A percentile compares a stretch with the other conserved stretches of the same genome.
Conservation (phyloP, 2,329 filamentous ascomycete species). For the Pseudogymnoascus sp. region DNA sequence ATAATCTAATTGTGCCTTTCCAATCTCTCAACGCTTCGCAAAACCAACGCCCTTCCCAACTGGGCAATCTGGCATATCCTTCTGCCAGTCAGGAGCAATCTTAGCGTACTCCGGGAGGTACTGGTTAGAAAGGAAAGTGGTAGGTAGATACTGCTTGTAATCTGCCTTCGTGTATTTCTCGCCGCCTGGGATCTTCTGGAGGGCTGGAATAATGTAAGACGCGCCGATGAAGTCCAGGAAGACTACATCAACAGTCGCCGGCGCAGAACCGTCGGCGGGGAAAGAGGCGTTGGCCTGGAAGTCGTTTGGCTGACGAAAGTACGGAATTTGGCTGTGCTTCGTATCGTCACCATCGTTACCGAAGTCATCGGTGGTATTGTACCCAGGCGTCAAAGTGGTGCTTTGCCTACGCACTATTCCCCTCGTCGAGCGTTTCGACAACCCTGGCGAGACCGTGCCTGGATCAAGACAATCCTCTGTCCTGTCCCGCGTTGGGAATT, state of each 20-base stretch:
- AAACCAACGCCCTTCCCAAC: constrained; percentile 23
- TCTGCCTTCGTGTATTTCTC: constrained; percentile 26
- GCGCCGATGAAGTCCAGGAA: constrained; percentile 75
- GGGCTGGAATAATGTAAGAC: constrained; percentile 61
- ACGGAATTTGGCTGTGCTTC: constrained; percentile 65
- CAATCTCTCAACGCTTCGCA: neutral
- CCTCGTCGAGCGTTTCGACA: constrained; percentile 19
- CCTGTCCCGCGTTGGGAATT: neutral
- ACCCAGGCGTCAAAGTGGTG: constrained; percentile 54
- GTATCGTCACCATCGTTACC: constrained; percentile 87
- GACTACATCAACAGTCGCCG: constrained; percentile 72
- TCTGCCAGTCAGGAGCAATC: constrained; percentile 21
- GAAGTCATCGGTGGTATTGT: constrained; percentile 81
- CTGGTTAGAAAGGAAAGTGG: constrained; percentile 25
- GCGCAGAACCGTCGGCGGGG: constrained; percentile 19
- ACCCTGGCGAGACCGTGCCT: constrained; percentile 14
- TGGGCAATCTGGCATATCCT: constrained; percentile 24
- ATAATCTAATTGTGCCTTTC: neutral
- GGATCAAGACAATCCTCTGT: constrained; percentile 1
- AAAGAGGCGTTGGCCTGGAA: constrained; percentile 65
- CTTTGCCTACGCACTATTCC: constrained; percentile 25
- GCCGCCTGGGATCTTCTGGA: constrained; percentile 40
- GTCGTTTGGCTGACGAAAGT: constrained; percentile 75
- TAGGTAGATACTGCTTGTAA: constrained; percentile 27
- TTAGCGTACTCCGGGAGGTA: constrained; percentile 30